Conservation (phyloP, 495 filamentous ascomycete genomes). For the Aspergillus cavernicola region DNA sequence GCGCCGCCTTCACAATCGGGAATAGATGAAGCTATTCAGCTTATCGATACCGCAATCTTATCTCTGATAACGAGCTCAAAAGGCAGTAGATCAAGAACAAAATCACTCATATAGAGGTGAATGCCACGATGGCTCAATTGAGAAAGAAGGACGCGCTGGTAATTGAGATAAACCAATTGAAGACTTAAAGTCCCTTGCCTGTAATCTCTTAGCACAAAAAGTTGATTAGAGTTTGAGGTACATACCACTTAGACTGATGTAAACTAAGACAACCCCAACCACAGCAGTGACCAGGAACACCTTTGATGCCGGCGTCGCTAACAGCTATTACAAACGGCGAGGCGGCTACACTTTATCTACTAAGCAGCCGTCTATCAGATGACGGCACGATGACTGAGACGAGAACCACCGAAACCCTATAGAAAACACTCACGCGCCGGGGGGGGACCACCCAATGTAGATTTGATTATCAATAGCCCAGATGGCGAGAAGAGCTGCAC, state of each 20-base stretch:
- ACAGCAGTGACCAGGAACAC: slow-evolving; percentile 4
- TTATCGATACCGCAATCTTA: too few species aligned
- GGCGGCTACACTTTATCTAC: slow-evolving; percentile 4
- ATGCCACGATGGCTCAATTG: slow-evolving; percentile 15
- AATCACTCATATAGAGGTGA: slow-evolving; percentile 8
- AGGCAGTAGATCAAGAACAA: not conserved
- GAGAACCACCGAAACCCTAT: slow-evolving; percentile 2
- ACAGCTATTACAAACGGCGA: slow-evolving; percentile 15
- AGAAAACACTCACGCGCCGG: slow-evolving; percentile 21
- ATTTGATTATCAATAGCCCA: slow-evolving; percentile 28
- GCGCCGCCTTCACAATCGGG: not conserved
- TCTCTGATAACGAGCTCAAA: not conserved
- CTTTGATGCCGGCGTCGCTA: slow-evolving; percentile 8
- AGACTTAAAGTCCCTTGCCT: slow-evolving; percentile 9
- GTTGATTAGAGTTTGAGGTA: not conserved
- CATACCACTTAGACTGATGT: slow-evolving; percentile 13
- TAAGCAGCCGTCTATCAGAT: slow-evolving; percentile 3
- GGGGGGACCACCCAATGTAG: slow-evolving; percentile 27
- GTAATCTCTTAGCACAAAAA: not conserved
- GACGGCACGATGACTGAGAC: slow-evolving; percentile 9
- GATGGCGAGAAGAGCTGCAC: slow-evolving; percentile 24
- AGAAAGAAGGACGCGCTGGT: slow-evolving; percentile 15
- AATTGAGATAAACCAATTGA: slow-evolving; percentile 14
- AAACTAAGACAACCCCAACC: slow-evolving; percentile 1
- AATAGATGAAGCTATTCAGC: too few species aligned